Base-by-base conservation (phyloP, 2,329 filamentous ascomycete genomes). In the Neodidymelliopsis sp. region DNA sequence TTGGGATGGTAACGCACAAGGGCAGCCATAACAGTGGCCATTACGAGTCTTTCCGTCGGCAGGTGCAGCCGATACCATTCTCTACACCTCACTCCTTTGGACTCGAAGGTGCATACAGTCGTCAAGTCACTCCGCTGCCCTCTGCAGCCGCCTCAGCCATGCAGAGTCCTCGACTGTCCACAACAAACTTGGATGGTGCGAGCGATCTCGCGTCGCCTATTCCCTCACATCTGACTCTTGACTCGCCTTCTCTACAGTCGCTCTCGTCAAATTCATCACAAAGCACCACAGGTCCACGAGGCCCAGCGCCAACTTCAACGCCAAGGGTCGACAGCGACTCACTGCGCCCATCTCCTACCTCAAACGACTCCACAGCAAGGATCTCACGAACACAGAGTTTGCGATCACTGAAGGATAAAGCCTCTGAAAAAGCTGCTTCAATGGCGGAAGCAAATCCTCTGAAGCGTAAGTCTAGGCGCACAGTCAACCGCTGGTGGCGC, bases 11-110 rank as follows among this genome's bases (percentile, higher is more conserved):
- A 25, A 96, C 90, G 16, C 94, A 99, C 70, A 96, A 96, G 66
- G 94, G 94, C 27, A 95, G 90, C 54, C 94, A 99, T 70, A 88
- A 96, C 67, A 96, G 91, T 63, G 94, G 94, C 1, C 94, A 99
- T 69, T 99, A 99, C 75, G 94, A 99, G 72, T 93, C 91, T 1
- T 97, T 97, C 72, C 84, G 94, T 24, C 84, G 94, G 27, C 94
- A 97, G 72, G 88, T 90, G 49, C 75, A 90, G 7, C 84, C 87
- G 39, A 77, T 88, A 3, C 92, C 92, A 0, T 97, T 86, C 68
- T 89, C 90, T 1, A 97, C 93, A 6, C 85, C 89, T 0, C 87
- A 89, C 59, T 86, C 85, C 0, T 93, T 96, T 72, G 87, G 89
- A 52, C 81, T 82, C 5, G 89, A 89, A 27, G 87, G 85, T 6